Base-by-base conservation (phyloP, 805 yeast genomes). In the Candida piceae region DNA sequence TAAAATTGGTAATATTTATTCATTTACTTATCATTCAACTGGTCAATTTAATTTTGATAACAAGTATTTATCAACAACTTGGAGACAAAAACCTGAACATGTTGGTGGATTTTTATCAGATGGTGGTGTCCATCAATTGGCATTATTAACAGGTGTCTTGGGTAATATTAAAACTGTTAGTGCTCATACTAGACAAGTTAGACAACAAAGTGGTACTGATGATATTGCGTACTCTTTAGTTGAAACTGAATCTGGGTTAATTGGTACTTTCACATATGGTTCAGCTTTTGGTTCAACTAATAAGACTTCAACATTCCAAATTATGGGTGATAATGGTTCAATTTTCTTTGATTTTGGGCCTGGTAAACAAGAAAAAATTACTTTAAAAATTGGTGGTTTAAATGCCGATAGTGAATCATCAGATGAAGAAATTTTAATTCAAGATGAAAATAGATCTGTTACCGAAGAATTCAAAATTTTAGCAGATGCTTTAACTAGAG, bases 91-190 rank as follows among this genome's bases (percentile, higher is more conserved):
- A 32, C 97, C 97, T 22, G 80, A 86, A 60, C 97, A 90, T 57
- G 74, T 88, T 48, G 97, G 97, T 37, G 97, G 97, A 0, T 89
- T 70, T 62, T 67, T 90, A 51, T 80, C 90, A 40, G 97, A 90
- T 54, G 97, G 96, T 53, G 97, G 97, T 57, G 97, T 90, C 17
- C 97, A 90, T 63, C 97, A 89, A 61, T 66, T 89, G 58, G 96
- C 96, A 3, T 65, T 87, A 26, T 71, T 89, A 46, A 87, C 95
- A 7, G 86, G 78, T 41, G 78, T 87, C 15, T 67, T 90, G 37
- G 97, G 97, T 36, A 67, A 70, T 17, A 80, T 87, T 12, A 76
- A 72, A 33, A 60, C 79, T 6, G 77, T 89, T 26, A 74, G 85
- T 37, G 96, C 88, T 8, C 72, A 74, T 47, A 81, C 96, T 11